phyloP scores from a whole-genome alignment of 139 green algal genomes.

The Volvox africanus region DNA sequence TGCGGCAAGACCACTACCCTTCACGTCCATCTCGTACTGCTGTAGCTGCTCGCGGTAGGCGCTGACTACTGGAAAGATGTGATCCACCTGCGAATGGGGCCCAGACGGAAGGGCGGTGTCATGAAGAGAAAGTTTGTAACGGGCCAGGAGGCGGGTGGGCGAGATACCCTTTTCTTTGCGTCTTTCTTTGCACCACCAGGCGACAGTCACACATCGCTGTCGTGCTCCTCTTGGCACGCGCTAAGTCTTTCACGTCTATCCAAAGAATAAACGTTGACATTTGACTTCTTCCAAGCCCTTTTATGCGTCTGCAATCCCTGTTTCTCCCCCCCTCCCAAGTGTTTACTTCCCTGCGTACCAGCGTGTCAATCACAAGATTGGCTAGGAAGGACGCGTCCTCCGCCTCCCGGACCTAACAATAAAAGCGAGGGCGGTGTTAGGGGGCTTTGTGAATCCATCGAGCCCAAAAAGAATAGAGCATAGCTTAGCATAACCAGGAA shows the following conservation, averaged over 20 bases:
- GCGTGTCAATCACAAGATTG: conserved; percentile 46
- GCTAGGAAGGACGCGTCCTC: conserved; percentile 48
- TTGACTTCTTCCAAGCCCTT: not conserved
- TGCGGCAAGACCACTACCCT: not conserved
- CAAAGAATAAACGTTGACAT: not conserved
- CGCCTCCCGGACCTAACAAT: conserved; percentile 16
- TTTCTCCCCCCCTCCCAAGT: not conserved
- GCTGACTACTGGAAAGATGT: conserved; percentile 42
- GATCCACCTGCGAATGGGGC: conserved; percentile 32
- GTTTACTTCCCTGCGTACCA: not conserved
- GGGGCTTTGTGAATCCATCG: no score
- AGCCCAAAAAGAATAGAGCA: no score
- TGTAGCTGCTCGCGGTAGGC: conserved; percentile 40
- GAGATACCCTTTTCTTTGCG: no score
- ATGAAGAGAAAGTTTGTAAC: no score
- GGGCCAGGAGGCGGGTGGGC: no score
- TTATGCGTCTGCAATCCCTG: not conserved
- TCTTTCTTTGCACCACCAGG: no score
- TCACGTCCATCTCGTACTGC: conserved; percentile 11
- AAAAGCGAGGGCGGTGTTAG: not conserved
- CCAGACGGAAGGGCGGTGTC: no score
- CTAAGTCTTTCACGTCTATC: no score
- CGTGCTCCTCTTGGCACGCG: no score
- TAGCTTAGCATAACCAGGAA: no score
- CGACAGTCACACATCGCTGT: no score